Evolutionary conservation across 768 basidiomycete species (phyloP).

Genomic region (Mycena rebaudengoi): DNA sequence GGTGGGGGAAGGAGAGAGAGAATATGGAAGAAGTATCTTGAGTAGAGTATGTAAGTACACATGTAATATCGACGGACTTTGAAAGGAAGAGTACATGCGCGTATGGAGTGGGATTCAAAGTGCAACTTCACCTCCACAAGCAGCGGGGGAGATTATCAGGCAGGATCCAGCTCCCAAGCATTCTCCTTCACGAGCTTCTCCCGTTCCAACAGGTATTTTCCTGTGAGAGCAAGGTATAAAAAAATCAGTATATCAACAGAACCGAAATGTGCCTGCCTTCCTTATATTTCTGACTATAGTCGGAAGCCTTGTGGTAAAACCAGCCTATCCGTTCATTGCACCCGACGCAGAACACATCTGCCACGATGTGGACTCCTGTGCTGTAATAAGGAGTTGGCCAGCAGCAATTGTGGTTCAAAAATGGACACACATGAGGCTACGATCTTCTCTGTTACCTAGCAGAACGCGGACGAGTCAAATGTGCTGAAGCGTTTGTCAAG

Average conservation of each 20-base stretch:
- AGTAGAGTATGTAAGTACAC: neutral
- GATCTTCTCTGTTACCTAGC: slow-evolving; percentile 77
- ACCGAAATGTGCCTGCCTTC: slow-evolving; percentile 60
- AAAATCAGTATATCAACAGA: neutral
- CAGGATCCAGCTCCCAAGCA: slow-evolving; percentile 69
- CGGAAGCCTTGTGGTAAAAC: slow-evolving; percentile 84
- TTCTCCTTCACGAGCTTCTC: slow-evolving; percentile 87
- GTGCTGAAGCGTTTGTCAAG: no score
- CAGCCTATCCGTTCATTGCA: slow-evolving; percentile 84
- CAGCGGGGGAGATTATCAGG: neutral
- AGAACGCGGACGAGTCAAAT: slow-evolving; percentile 81
- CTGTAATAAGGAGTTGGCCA: slow-evolving; percentile 42
- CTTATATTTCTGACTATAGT: slow-evolving; percentile 84
- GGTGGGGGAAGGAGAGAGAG: neutral
- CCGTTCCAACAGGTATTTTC: slow-evolving; percentile 83
- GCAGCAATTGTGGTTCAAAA: slow-evolving; percentile 16
- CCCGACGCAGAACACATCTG: slow-evolving; percentile 81
- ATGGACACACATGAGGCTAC: slow-evolving; percentile 69
- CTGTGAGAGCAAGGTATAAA: slow-evolving; percentile 44
- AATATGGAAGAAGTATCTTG: neutral
- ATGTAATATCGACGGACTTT: slow-evolving; percentile 2
- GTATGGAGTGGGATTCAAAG: no score
- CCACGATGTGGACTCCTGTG: slow-evolving; percentile 83
- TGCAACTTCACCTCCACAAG: no score
- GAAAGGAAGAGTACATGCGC: neutral